Conservation (phyloP, 176 grass and related monocot genomes). For the Bothriochloa decipiens region DNA sequence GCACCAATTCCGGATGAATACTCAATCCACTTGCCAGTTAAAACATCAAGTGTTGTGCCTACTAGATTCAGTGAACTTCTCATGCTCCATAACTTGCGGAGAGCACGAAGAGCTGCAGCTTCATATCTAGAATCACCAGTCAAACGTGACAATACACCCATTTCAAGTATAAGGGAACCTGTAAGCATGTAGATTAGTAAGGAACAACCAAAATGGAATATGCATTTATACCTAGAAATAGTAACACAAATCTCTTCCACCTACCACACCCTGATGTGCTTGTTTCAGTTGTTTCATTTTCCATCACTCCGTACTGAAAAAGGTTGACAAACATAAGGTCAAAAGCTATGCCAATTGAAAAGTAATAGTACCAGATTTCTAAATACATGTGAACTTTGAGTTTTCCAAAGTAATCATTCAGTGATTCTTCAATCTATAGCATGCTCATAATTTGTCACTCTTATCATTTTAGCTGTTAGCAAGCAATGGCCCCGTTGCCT, state of each 20-base stretch:
- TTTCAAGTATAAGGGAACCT: slow-evolving; percentile 99
- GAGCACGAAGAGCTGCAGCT: slow-evolving; percentile 83
- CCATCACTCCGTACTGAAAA: slow-evolving; percentile 88
- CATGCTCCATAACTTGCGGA: slow-evolving; percentile 97
- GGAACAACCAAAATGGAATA: slow-evolving; percentile 37
- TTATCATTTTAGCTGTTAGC: slow-evolving; percentile 10
- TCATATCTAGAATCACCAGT: slow-evolving; percentile 91
- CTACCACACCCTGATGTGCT: slow-evolving; percentile 98
- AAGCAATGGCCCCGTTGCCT: neutral
- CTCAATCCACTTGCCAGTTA: slow-evolving; percentile 92
- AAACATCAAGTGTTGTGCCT: slow-evolving; percentile 89
- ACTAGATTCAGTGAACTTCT: slow-evolving; percentile 98
- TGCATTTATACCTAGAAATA: slow-evolving; percentile 18
- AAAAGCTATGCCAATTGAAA: neutral
- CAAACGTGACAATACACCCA: slow-evolving; percentile 87
- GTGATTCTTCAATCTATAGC: neutral
- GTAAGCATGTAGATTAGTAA: slow-evolving; percentile 31
- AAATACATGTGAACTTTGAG: neutral
- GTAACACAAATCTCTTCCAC: slow-evolving; percentile 34
- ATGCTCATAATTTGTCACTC: neutral
- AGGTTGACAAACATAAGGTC: slow-evolving; percentile 13
- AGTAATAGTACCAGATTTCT: neutral
- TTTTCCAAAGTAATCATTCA: neutral
- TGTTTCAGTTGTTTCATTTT: slow-evolving; percentile 96
- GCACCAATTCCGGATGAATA: slow-evolving; percentile 96